Evolutionary conservation across 1,284 basidiomycete species (phyloP), one percentile per base, ranked within the genome.

Genomic region (Marasmius sp.): DNA sequence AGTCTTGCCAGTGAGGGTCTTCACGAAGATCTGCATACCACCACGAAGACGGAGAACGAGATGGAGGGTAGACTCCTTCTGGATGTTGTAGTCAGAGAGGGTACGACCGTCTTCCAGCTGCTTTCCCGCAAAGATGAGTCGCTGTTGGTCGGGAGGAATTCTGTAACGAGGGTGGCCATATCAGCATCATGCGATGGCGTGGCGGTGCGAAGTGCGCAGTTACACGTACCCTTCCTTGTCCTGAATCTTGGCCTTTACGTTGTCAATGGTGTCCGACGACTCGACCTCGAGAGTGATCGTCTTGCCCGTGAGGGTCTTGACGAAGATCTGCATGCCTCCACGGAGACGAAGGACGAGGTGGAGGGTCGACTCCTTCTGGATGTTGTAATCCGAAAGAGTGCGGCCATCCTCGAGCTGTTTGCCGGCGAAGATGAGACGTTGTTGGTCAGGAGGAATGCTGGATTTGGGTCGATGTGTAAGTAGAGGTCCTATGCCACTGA

Each of bases 251-350:
- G 86, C 82, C 81, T 89, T 89, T 70, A 90, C 88, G 68, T 92
- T 91, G 78, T 92, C 90, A 71, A 92, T 92, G 59, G 91, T 93
- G 78, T 93, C 91, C 10, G 87, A 89, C 34, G 89, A 91, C 79
- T 93, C 91, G 56, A 94, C 91, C 81, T 94, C 92, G 66, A 93
- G 85, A 61, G 92, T 93, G 80, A 94, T 94, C 62, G 92, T 92
- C 85, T 94, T 95, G 68, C 93, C 93, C 45, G 94, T 95, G 60
- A 95, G 80, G 64, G 86, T 89, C 79, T 93, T 93, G 33, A 93
- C 90, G 73, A 93, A 93, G 72, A 93, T 92, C 77, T 92, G 91
- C 91, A 92, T 92, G 60, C 77, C 93, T 70, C 93, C 94, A 76
- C 93, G 91, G 63, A 95, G 89, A 76, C 93, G 91, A 67, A 95